Evolutionary conservation across 768 basidiomycete genomes (phyloP), one percentile per base, ranked within the genome.

Genomic region (Myochromella boudieri): DNA sequence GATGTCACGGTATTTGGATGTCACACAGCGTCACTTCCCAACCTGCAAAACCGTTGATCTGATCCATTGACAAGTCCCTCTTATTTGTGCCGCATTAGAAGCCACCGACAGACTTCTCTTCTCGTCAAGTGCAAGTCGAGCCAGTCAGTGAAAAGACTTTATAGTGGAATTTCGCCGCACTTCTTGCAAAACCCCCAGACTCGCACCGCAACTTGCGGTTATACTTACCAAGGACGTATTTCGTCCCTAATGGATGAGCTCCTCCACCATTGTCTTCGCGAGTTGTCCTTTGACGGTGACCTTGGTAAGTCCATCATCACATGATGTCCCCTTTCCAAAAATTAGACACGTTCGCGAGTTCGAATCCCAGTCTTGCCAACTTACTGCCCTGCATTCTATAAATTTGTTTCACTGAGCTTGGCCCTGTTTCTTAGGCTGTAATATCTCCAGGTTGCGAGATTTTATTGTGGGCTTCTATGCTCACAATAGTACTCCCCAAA

Each of bases 221-320:
- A 29, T 14, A 8, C 8, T 29, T 29, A 29, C 14, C 28, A 14
- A 29, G 14, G 8, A 8, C 8, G 28, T 8, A 29, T 29, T 14
- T 25, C 22, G 33, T 18, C 41, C 40, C 14, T 33, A 28, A 92
- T 95, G 86, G 92, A 95, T 62, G 85, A 91, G 60, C 81, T 95
- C 34, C 69, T 95, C 29, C 84, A 85, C 59, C 85, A 91, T 61
- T 87, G 87, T 60, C 75, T 93, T 27, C 84, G 86, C 29, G 91
- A 95, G 64, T 74, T 95, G 24, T 82, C 93, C 4, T 94, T 93
- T 65, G 91, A 94, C 58, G 92, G 92, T 4, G 90, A 94, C 62
- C 73, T 91, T 33, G 92, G 92, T 94, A 65, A 72, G 86, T 78
- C 46, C 44, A 22, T 47, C 48, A 62, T 64, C 65, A 68, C 64